phyloP scores from a whole-genome alignment of 352 stramenopile genomes.

The Pythium monospermum region DNA sequence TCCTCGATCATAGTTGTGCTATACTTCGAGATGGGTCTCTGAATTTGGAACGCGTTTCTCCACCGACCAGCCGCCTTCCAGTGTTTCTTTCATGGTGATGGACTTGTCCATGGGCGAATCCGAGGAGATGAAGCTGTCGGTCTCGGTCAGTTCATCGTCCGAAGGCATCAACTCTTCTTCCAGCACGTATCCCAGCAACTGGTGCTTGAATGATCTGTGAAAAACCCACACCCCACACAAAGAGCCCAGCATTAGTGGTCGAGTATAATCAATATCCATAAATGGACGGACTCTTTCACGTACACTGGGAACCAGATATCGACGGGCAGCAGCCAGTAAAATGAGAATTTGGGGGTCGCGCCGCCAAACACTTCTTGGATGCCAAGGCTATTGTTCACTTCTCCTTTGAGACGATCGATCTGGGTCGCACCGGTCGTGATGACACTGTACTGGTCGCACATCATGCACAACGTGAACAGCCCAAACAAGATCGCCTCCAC shows the following conservation, averaged over 20 bases:
- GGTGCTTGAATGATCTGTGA: conserved; percentile 73
- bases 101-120: conserved; percentile 29
- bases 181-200: conserved; percentile 78
- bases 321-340: conserved; percentile 80
- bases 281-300: conserved; percentile 7
- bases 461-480: conserved; percentile 98
- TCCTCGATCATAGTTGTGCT: too few species aligned
- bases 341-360: conserved; percentile 40
- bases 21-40: conserved; percentile 37
- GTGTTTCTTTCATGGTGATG: conserved; percentile 60
- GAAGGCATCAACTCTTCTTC: conserved; percentile 63
- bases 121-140: conserved; percentile 66
- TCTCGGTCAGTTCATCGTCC: conserved; percentile 70
- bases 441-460: conserved; percentile 97
- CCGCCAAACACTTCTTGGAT: conserved; percentile 84
- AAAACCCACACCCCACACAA: too few species aligned
- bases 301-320: conserved; percentile 86
- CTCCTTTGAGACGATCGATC: conserved; percentile 96
- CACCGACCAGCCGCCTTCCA: conserved; percentile 81
- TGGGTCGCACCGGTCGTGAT: conserved; percentile 95
- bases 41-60: conserved; percentile 71
- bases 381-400: conserved; percentile 61
- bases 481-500: conserved; percentile 94
- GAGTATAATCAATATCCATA: too few species aligned
- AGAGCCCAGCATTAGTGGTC: too few species aligned